A percentile compares a stretch with the other conserved stretches of the same genome.
Conservation (phyloP, 257 asterid species). For the Haberlea rhodopensis region DNA sequence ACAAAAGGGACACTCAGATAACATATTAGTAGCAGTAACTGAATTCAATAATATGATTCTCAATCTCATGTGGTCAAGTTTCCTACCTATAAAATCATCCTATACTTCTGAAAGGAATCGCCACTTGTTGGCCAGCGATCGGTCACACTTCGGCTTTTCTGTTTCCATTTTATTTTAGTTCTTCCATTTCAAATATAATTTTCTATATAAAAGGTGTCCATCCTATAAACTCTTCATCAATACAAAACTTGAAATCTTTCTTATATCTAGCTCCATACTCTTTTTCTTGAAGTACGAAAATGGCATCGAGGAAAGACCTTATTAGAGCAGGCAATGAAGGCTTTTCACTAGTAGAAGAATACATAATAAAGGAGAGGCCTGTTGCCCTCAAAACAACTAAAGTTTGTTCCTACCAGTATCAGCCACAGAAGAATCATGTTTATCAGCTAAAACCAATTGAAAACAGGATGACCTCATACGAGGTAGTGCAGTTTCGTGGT, state of each 20-base stretch:
- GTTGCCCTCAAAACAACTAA: conserved; percentile 7
- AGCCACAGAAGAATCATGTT: conserved; percentile 27
- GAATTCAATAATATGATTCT: conserved; percentile 1
- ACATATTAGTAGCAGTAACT: not conserved
- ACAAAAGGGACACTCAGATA: not conserved
- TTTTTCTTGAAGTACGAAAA: conserved; percentile 20
- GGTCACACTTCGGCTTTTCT: conserved; percentile 18
- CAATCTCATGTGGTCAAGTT: conserved; percentile 7
- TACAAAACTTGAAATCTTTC: conserved; percentile 1
- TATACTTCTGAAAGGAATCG: conserved; percentile 35
- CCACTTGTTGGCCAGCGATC: conserved; percentile 22
- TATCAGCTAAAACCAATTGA: conserved; percentile 29
- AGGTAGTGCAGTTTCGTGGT: conserved; percentile 28
- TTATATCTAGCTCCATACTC: conserved; percentile 3
- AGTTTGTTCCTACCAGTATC: conserved; percentile 29
- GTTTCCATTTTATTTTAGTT: not conserved
- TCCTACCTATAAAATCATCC: not conserved
- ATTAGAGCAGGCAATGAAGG: conserved; percentile 41
- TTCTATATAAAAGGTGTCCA: conserved; percentile 30
- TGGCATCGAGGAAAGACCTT: conserved; percentile 43
- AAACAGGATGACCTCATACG: conserved; percentile 26
- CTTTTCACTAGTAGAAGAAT: conserved; percentile 32
- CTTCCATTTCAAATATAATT: conserved; percentile 12
- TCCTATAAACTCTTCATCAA: conserved; percentile 3
- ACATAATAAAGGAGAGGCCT: conserved; percentile 20